phyloP scores from a whole-genome alignment of 2,329 filamentous ascomycete species.

The Metarhizium humberi region DNA sequence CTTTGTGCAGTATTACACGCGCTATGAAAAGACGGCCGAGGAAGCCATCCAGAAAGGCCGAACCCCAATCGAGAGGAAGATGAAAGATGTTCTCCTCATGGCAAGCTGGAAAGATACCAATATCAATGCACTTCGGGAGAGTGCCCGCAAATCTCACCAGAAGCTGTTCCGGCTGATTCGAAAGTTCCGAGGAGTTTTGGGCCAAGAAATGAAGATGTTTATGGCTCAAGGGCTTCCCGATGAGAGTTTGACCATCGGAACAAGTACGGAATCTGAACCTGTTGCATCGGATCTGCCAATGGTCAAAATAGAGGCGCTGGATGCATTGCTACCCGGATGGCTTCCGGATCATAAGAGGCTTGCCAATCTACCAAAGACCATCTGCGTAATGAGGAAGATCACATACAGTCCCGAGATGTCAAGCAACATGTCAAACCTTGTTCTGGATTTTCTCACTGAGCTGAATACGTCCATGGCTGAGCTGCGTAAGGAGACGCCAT shows the following conservation, averaged over 20 bases:
- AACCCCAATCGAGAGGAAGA: conserved; percentile 72
- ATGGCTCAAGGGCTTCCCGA: conserved; percentile 51
- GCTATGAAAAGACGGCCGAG: conserved; percentile 57
- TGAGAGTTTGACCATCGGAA: conserved; percentile 18
- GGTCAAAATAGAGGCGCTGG: conserved; percentile 12
- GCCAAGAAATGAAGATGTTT: conserved; percentile 62
- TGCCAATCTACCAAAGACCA: conserved; percentile 59
- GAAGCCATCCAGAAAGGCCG: conserved; percentile 61
- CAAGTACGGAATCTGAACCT: conserved; percentile 1
- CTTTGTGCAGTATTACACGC: conserved; percentile 65
- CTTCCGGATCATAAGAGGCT: conserved; percentile 52
- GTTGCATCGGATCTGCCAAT: conserved; percentile 6
- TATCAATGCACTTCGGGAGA: conserved; percentile 79
- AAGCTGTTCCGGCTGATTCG: conserved; percentile 87
- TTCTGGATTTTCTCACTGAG: conserved; percentile 61
- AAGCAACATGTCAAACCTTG: conserved; percentile 46
- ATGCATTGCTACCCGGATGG: conserved; percentile 25
- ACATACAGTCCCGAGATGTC: conserved; percentile 40
- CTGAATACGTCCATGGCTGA: conserved; percentile 60
- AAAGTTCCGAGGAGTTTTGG: conserved; percentile 76
- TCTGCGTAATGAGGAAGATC: conserved; percentile 63
- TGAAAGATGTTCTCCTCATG: conserved; percentile 86
- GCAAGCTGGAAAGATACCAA: conserved; percentile 99
- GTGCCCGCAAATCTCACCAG: conserved; percentile 79
- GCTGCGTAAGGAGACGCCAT: conserved; percentile 75